Conservation (phyloP, 2,329 filamentous ascomycete genomes). For the Fusarium illudens region DNA sequence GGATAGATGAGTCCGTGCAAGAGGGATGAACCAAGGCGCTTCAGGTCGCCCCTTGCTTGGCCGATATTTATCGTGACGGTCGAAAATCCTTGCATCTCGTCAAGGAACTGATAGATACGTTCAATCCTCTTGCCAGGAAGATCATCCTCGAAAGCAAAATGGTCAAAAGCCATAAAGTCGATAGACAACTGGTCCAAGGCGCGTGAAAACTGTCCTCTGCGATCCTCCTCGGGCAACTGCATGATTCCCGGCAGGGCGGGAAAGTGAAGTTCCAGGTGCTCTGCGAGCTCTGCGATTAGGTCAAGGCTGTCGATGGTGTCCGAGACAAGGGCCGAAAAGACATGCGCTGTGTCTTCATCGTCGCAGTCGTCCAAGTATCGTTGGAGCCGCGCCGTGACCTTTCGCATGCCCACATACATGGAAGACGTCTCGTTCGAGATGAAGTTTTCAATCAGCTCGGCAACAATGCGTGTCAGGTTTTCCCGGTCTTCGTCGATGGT, state of each 20-base stretch:
- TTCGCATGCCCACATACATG: constrained; percentile 30
- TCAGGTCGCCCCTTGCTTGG: constrained; percentile 34
- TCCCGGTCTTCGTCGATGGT: background rate
- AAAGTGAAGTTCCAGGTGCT: constrained; percentile 23
- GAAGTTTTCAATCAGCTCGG: constrained; percentile 38
- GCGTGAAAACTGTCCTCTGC: background rate
- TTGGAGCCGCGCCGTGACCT: constrained; percentile 28
- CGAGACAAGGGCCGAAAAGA: constrained; percentile 35
- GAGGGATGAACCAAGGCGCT: constrained; percentile 37
- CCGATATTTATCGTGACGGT: constrained; percentile 5
- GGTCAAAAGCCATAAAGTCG: constrained; percentile 28
- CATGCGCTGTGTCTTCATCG: background rate
- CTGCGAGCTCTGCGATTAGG: constrained; percentile 32
- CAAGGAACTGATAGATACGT: constrained; percentile 31
- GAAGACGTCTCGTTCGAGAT: constrained; percentile 14
- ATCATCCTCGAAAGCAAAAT: constrained; percentile 16
- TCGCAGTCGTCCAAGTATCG: constrained; percentile 29
- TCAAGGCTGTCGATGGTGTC: constrained; percentile 33
- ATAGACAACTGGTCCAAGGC: constrained; percentile 1
- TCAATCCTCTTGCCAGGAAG: background rate
- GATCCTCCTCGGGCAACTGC: background rate
- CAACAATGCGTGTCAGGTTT: constrained; percentile 16
- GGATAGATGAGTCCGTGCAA: constrained; percentile 22
- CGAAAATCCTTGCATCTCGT: constrained; percentile 31
- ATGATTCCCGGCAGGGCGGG: background rate